phyloP scores from a whole-genome alignment of 805 yeast genomes.

The Wickerhamiella australiensis region DNA sequence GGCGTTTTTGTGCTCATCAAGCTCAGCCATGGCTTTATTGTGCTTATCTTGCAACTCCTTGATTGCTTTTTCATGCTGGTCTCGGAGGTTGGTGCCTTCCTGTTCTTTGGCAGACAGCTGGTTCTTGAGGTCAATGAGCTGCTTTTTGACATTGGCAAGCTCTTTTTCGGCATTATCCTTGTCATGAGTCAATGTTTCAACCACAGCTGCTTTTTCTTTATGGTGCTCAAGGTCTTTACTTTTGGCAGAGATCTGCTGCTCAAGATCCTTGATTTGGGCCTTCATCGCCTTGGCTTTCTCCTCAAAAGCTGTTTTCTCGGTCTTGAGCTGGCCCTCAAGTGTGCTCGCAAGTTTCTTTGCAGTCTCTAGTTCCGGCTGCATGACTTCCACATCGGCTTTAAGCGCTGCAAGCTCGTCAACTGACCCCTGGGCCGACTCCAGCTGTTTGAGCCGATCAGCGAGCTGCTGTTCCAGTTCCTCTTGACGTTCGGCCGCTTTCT shows the following conservation, averaged over 20 bases:
- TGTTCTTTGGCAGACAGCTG: conserved; percentile 4
- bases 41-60: background rate
- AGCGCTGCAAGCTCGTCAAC: background rate
- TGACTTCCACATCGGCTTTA: background rate
- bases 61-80: background rate
- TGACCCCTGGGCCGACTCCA: background rate
- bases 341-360: background rate
- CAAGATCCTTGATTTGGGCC: background rate
- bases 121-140: background rate
- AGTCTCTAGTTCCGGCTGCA: background rate
- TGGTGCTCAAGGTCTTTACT: conserved; percentile 1
- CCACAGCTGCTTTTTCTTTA: background rate
- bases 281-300: background rate
- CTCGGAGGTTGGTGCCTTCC: background rate
- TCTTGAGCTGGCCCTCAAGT: background rate
- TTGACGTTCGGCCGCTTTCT: background rate
- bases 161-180: conserved; percentile 3
- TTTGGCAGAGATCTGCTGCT: background rate
- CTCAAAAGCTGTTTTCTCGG: background rate
- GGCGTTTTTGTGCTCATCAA: background rate
- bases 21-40: background rate
- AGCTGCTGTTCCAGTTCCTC: conserved; percentile 12
- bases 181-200: background rate
- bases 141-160: background rate
- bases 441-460: conserved; percentile 9